These are phyloP conservation scores for Talaromyces stipitatus DNA, from an alignment of 495 filamentous ascomycete species.

Conservation along the genomic window DNA sequence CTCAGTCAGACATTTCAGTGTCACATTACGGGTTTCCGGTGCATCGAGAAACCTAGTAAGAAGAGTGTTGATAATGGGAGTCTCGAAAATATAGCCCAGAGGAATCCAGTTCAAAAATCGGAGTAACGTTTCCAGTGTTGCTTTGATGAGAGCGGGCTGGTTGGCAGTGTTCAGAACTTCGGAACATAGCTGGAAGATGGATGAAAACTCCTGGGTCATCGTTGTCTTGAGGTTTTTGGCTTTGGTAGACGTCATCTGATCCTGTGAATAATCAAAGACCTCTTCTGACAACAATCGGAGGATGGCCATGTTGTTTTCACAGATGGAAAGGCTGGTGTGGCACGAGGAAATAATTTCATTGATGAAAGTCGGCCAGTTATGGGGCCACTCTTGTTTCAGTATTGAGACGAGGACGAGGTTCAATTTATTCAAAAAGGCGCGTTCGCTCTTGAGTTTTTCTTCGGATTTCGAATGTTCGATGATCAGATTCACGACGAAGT, in stretches of 20 bases:
- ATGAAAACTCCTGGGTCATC: constrained; percentile 96
- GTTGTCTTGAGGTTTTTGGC: constrained; percentile 92
- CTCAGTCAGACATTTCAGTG: constrained; percentile 93
- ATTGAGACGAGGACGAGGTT: constrained; percentile 96
- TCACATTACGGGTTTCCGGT: constrained; percentile 92
- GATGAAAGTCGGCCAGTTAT: constrained; percentile 99
- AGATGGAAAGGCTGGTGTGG: constrained; percentile 88
- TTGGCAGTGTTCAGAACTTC: constrained; percentile 85
- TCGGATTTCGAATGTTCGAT: constrained; percentile 85
- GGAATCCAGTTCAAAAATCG: constrained; percentile 99
- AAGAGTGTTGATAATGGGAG: constrained; percentile 88
- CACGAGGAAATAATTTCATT: constrained; percentile 98
- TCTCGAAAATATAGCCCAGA: constrained; percentile 97
- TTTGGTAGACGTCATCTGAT: constrained; percentile 96
- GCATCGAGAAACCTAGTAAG: constrained; percentile 81
- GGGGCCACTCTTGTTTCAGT: constrained; percentile 99
- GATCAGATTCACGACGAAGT: constrained; percentile 97
- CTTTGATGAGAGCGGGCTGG: constrained; percentile 82
- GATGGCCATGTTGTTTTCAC: constrained; percentile 99
- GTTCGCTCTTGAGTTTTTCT: constrained; percentile 71
- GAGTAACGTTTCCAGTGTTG: constrained; percentile 87
- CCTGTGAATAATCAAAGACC: constrained; percentile 97
- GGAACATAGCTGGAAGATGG: constrained; percentile 93
- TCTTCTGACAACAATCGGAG: constrained; percentile 93
- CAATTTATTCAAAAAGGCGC: constrained; percentile 90